Evolutionary conservation across 2,329 filamentous ascomycete genomes (phyloP), one percentile per base, ranked within the genome.

Genomic region (Chrysoporthe deuterocubensis): DNA sequence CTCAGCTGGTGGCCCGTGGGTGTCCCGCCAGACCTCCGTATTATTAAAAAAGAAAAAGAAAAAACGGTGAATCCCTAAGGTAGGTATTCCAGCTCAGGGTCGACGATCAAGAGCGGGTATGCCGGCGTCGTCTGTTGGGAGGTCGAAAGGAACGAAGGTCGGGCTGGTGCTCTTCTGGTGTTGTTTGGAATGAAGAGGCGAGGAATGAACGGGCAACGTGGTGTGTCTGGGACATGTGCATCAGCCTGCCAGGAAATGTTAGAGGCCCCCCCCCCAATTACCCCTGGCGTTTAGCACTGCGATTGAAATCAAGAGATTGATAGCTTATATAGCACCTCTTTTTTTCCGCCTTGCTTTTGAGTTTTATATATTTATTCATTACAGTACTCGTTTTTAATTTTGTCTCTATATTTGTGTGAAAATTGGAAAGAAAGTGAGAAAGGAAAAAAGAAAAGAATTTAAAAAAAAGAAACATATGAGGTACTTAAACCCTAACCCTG

Each of bases 1-100:
- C 67, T 52, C 64, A 68, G 67, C 44, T 43, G 65, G 59, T 46
- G 67, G 67, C 44, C 64, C 61, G 67, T 68, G 67, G 59, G 64
- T 66, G 26, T 26, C 26, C 26, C 2, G 42, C 56, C 59, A 56
- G 37, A 43, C 58, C 57, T 68, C 50, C 46, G 62, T 68, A 68
- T 68, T 68, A 57, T n/a, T 57, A 57, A 4, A 56, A 56, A 67
- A 67, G 26, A 26, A 26, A 26, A 26, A 26, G 26, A 26, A 26
- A 26, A 26, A 26, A 26, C 2, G 26, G 26, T 26, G 26, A 26
- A 26, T 26, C 26, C 26, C 26, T 58, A 57, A 34, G n/a, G 21
- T 48, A 46, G 56, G 43, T 56, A 56, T 26, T 54, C 16, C 34
- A 37, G 14, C 5, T 26, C 32, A 5, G 18, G 42, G 26, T 18